phyloP scores from a whole-genome alignment of 495 filamentous ascomycete genomes.

The Aspergillus incahuasiensis region DNA sequence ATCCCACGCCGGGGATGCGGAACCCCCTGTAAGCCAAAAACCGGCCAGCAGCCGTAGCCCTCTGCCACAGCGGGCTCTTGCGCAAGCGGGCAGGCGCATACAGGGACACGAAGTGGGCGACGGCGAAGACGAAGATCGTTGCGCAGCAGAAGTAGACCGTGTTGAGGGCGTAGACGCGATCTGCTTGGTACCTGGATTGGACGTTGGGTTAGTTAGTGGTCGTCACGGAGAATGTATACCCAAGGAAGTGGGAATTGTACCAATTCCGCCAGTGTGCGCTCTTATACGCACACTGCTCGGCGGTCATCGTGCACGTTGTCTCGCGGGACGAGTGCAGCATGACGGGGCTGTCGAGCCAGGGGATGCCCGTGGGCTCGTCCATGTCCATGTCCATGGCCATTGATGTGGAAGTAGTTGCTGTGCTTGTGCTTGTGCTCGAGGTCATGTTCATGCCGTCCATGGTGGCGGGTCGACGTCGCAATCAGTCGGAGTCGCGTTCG shows the following conservation, averaged over 20 bases:
- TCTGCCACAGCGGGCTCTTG: conserved; percentile 21
- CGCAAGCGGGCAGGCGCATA: conserved; percentile 22
- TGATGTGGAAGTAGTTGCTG: no score
- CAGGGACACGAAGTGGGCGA: conserved; percentile 38
- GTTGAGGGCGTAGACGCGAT: conserved; percentile 47
- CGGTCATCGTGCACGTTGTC: conserved; percentile 39
- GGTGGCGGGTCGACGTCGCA: background rate
- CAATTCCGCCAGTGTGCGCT: conserved; percentile 32
- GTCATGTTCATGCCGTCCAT: background rate
- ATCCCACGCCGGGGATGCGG: background rate
- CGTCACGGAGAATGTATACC: background rate
- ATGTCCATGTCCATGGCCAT: background rate
- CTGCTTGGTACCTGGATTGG: conserved; percentile 42
- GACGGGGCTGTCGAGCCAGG: conserved; percentile 45
- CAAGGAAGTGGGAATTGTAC: conserved; percentile 33
- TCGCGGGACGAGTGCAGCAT: conserved; percentile 45
- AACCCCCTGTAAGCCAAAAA: conserved; percentile 18
- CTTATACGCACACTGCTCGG: conserved; percentile 45
- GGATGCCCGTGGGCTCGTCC: conserved; percentile 10
- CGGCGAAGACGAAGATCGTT: conserved; percentile 24
- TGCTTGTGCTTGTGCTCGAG: background rate
- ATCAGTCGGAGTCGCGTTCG: no score
- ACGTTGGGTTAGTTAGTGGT: background rate
- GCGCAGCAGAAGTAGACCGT: conserved; percentile 44
- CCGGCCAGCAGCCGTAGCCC: conserved; percentile 11